Base-by-base conservation (phyloP, 176 grass and related monocot species). In the Oryza coarctata region DNA sequence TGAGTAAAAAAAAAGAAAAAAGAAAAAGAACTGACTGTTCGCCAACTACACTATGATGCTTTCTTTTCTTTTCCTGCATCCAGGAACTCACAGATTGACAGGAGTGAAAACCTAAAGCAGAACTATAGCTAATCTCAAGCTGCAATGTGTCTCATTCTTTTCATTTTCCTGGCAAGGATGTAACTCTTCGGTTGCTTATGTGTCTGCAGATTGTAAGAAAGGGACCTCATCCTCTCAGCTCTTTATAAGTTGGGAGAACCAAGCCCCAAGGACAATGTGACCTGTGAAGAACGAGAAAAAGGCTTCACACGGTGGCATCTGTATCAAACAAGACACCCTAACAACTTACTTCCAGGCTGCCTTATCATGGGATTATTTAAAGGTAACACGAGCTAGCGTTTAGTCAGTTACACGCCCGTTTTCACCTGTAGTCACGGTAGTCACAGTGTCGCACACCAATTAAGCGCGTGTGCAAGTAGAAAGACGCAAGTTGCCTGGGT, bases 191-290 rank as follows among this genome's bases (percentile, higher is more conserved):
- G 23, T 40, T 70, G 69, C 23, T 63, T 74, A 5, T 67, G 38
- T 81, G 77, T 81, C 39, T 75, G 87, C 87, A 28, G 76, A 62
- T 84, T 80, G 35, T 69, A 75, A 67, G 83, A 84, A 70, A 60
- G 33, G 8, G 68, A 47, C 50, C 65, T 75, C 36, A 26, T 84
- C 34, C 25, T 34, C 28, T 1, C 49, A 9, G 36, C 8, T 61
- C 38, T 63, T 80, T 70, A 44, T 23, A 55, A 55, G 50, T 7
- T 39, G 61, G 22, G n/a, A 35, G 23, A 32, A 40, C 55, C 75
- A 63, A 50, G 3, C 13, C 13, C 12, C 13, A 36, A 60, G 55
- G 55, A 25, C 55, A 25, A 9, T 49, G 40, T 52, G 55, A 41
- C 66, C 60, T 8, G 57, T 64, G 65, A 26, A 80, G 63, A 65